Evolutionary conservation across 805 yeast genomes (phyloP), one percentile per base, ranked within the genome.

Genomic region (Cyberlindnera americana): DNA sequence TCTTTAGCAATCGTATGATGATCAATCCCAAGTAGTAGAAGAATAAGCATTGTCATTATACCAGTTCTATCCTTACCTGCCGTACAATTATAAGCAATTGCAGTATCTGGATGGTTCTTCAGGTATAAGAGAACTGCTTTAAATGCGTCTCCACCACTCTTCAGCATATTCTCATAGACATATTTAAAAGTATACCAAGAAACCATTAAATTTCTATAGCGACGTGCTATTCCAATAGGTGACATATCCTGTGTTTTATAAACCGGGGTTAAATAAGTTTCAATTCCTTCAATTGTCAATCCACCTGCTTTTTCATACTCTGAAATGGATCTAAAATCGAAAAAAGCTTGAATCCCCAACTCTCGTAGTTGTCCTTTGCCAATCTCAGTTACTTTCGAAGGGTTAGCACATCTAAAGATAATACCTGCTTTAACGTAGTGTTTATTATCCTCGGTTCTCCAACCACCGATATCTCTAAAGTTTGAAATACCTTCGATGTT

Each of bases 1-100:
- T 87, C 96, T 47, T 78, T 72, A 2, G 87, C 78, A 25, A 86
- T 69, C 1, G 78, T 74, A 47, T 76, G 75, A 13, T 69, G 67
- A 44, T 82, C 87, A 5, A 86, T 85, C 0, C 85, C 90, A 6
- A 75, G 62, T 9, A 84, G 56, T 14, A 77, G 62, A 30, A 86
- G 65, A 4, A 86, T 64, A 42, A 87, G 58, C 78, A 87, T 83
- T 2, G 81, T 73, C 48, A 84, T 57, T 11, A 86, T 67, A 0
- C 95, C 95, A 0, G 95, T 86, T 31, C 95, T 71, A 57, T 87
- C 95, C 57, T 86, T 87, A 3, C 95, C 95, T 3, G 91, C 91
- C 4, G 89, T 77, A 61, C 95, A 87, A 54, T 85, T 91, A 58
- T 80, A 76, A 10, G 83, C 61, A 43, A 87, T 62, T 2, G 75